phyloP scores from a whole-genome alignment of 306 rosid genomes.

The Cicer cuneatum region DNA sequence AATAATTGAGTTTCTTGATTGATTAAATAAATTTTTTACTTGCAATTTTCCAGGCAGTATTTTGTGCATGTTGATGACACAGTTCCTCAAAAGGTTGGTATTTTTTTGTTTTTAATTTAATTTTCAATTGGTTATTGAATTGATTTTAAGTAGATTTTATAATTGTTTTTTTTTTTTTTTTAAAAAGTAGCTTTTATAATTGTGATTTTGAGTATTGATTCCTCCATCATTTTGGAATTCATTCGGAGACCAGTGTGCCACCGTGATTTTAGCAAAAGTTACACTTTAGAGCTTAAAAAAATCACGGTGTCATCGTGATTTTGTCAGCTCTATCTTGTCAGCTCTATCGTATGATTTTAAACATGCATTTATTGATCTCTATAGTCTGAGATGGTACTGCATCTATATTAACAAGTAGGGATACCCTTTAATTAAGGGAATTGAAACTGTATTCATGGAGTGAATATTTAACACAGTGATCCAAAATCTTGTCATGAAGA shows the following conservation, averaged over 20 bases:
- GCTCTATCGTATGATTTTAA: too few relatives aligned
- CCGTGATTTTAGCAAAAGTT: too few relatives aligned
- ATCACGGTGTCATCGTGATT: too few relatives aligned
- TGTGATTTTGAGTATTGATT: conserved; percentile 21
- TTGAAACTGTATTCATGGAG: conserved; percentile 9
- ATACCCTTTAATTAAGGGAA: background rate
- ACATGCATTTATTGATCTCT: background rate
- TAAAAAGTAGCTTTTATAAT: background rate
- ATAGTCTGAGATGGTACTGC: conserved; percentile 32
- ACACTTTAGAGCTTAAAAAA: too few relatives aligned
- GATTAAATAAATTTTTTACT: background rate
- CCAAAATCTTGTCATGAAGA: conserved; percentile 9
- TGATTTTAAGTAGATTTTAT: background rate
- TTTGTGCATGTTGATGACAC: conserved; percentile 88
- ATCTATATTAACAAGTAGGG: conserved; percentile 28
- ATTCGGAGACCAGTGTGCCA: too few relatives aligned
- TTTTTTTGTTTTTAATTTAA: conserved; percentile 1
- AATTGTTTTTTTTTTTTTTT: too few relatives aligned
- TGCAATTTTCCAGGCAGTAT: conserved; percentile 73
- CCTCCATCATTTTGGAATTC: background rate
- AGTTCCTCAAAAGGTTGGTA: conserved; percentile 75
- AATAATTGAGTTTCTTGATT: background rate
- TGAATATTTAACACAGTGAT: conserved; percentile 25
- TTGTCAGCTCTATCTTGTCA: too few relatives aligned
- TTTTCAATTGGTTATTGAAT: conserved; percentile 18